A percentile compares a stretch with the other conserved stretches of the same genome.
phyloP scores from a whole-genome alignment of 495 filamentous ascomycete genomes.

The Filosporella fistucella region DNA sequence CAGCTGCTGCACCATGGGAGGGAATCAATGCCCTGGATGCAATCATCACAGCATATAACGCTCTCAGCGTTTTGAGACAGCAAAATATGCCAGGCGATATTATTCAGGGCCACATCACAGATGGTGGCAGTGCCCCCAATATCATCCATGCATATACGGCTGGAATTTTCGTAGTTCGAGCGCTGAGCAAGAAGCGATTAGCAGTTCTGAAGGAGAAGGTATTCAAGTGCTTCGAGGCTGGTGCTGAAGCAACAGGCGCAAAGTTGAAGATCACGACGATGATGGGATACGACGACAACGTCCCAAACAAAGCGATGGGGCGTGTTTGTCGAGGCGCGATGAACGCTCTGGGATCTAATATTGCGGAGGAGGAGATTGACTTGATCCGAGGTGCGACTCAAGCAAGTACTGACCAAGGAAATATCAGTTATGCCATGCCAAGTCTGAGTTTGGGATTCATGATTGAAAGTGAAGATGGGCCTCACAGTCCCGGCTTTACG shows the following conservation, averaged over 20 bases:
- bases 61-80: constrained; percentile 14
- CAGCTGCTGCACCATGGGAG: constrained; percentile 8
- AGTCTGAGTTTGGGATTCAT: constrained; percentile 55
- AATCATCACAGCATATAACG: constrained; percentile 15
- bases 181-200: not conserved
- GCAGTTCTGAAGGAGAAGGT: constrained; percentile 10
- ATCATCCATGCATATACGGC: constrained; percentile 17
- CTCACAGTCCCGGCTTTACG: constrained; percentile 58
- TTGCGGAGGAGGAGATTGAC: constrained; percentile 32
- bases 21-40: constrained; percentile 21
- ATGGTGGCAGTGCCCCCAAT: constrained; percentile 16
- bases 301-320: constrained; percentile 9
- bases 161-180: constrained; percentile 9
- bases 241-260: constrained; percentile 17
- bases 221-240: constrained; percentile 8
- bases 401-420: constrained; percentile 57
- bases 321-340: constrained; percentile 3
- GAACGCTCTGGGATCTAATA: constrained; percentile 6
- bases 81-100: constrained; percentile 12
- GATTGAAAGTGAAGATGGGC: constrained; percentile 46
- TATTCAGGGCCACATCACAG: constrained; percentile 15
- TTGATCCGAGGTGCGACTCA: constrained; percentile 44
- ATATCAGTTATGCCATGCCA: constrained; percentile 61
- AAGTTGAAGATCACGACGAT: constrained; percentile 32
- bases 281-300: constrained; percentile 10